These are phyloP conservation scores for Boletellus emodensis DNA, from an alignment of 768 basidiomycete genomes.

Conservation along the genomic window DNA sequence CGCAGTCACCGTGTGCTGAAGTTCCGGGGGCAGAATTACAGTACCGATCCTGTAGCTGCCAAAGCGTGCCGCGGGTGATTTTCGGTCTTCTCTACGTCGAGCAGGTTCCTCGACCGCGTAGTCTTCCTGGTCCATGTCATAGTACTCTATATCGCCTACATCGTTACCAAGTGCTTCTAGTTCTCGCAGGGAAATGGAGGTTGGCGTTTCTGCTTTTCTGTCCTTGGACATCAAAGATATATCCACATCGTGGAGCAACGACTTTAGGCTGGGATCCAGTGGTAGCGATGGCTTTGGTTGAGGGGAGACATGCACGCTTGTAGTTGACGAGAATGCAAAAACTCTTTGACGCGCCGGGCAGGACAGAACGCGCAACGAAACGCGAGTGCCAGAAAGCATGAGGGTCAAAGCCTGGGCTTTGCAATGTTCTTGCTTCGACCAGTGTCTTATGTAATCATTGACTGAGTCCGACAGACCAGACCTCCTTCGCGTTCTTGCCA, in stretches of 20 bases:
- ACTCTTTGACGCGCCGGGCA: slow-evolving; percentile 21
- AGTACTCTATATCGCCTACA: slow-evolving; percentile 28
- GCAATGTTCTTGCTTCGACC: not conserved
- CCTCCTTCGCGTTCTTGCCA: not conserved
- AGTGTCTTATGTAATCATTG: slow-evolving; percentile 19
- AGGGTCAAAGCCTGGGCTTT: not conserved
- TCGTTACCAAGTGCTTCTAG: slow-evolving; percentile 49
- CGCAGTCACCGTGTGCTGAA: slow-evolving; percentile 59
- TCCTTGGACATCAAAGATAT: slow-evolving; percentile 50
- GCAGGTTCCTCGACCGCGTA: slow-evolving; percentile 23
- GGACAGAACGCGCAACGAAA: slow-evolving; percentile 24
- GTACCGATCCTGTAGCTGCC: slow-evolving; percentile 72
- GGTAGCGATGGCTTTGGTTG: slow-evolving; percentile 58
- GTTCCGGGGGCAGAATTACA: slow-evolving; percentile 67
- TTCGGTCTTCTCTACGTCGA: slow-evolving; percentile 39
- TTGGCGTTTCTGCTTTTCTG: slow-evolving; percentile 21
- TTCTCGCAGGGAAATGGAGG: slow-evolving; percentile 39
- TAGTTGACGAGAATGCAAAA: slow-evolving; percentile 31
- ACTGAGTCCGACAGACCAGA: not conserved
- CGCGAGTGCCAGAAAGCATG: slow-evolving; percentile 26
- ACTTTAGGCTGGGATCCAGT: slow-evolving; percentile 62
- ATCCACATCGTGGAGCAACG: slow-evolving; percentile 63
- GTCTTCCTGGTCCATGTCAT: slow-evolving; percentile 34
- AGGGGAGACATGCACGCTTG: slow-evolving; percentile 20
- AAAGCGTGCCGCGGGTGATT: slow-evolving; percentile 79